A percentile compares a stretch with the other conserved stretches of the same genome.
phyloP scores from a whole-genome alignment of 306 rosid species.

The Ormosia semicastrata region DNA sequence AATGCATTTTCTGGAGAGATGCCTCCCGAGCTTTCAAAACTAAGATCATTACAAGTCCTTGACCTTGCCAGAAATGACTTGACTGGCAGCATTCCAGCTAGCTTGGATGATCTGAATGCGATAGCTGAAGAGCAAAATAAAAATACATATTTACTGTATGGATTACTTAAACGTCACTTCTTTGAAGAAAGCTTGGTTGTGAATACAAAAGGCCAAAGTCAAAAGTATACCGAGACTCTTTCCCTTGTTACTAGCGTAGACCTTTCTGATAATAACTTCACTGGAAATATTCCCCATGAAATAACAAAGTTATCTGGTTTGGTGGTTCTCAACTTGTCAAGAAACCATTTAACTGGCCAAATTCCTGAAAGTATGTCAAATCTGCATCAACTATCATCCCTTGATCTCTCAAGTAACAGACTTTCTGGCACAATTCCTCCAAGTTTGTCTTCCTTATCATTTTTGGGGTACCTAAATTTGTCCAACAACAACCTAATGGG shows the following conservation, averaged over 20 bases:
- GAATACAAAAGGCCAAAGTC: not conserved
- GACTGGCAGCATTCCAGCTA: slow-evolving; percentile 42
- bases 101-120: slow-evolving; percentile 33
- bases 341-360: slow-evolving; percentile 41
- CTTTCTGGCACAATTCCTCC: slow-evolving; percentile 41
- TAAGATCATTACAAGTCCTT: slow-evolving; percentile 43
- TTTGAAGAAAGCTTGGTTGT: slow-evolving; percentile 18
- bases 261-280: slow-evolving; percentile 46
- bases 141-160: not conserved
- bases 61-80: too few species aligned
- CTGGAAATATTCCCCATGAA: slow-evolving; percentile 38
- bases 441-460: slow-evolving; percentile 36
- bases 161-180: not conserved
- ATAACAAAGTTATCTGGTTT: slow-evolving; percentile 43
- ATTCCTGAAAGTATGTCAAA: slow-evolving; percentile 37
- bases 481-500: slow-evolving; percentile 40
- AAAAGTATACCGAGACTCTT: slow-evolving; percentile 30
- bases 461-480: slow-evolving; percentile 36
- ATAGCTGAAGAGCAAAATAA: not conserved
- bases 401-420: slow-evolving; percentile 47
- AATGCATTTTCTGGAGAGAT: slow-evolving; percentile 45
- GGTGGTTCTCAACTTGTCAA: slow-evolving; percentile 36
- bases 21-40: slow-evolving; percentile 26
- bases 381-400: slow-evolving; percentile 32
- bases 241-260: slow-evolving; percentile 43